phyloP scores from a whole-genome alignment of 2,329 filamentous ascomycete genomes.

The Tolypocladium tropicale region DNA sequence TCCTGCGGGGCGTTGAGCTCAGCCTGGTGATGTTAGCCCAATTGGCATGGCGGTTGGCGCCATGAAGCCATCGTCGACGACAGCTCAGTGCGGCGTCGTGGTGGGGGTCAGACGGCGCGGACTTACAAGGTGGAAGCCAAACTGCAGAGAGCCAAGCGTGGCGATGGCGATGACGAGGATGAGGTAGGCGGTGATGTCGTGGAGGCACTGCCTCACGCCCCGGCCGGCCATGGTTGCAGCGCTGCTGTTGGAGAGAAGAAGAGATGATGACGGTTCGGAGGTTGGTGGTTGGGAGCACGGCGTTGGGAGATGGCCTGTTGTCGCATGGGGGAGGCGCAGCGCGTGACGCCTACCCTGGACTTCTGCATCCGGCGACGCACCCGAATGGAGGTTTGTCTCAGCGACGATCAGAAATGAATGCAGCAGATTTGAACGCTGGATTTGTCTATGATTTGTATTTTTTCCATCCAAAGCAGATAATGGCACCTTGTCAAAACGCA shows the following conservation, averaged over 20 bases:
- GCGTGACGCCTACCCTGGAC: background rate
- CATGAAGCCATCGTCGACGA: background rate
- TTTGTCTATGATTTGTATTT: too few species aligned
- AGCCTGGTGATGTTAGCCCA: slow-evolving; percentile 35
- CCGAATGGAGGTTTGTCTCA: background rate
- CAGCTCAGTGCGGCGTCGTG: background rate
- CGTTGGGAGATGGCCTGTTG: background rate
- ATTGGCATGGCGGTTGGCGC: background rate
- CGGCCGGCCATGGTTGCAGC: slow-evolving; percentile 17
- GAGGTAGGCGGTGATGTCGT: slow-evolving; percentile 63
- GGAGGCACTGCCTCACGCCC: slow-evolving; percentile 18
- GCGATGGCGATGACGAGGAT: slow-evolving; percentile 64
- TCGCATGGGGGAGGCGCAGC: background rate
- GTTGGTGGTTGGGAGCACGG: background rate
- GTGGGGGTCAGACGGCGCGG: background rate
- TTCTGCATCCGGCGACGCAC: background rate
- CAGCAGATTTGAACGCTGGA: background rate
- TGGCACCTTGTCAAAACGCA: too few species aligned
- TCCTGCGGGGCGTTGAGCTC: slow-evolving; percentile 93
- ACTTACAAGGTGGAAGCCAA: slow-evolving; percentile 82
- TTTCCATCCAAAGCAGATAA: too few species aligned
- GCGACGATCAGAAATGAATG: background rate
- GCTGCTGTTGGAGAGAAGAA: background rate
- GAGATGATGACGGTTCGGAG: background rate
- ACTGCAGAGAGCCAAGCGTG: slow-evolving; percentile 82